Percentiles rank a stretch among this genome's conserved stretches.
Conservation (phyloP, 371 early-diverging fungal species). For the Capniomyces stellatus region DNA sequence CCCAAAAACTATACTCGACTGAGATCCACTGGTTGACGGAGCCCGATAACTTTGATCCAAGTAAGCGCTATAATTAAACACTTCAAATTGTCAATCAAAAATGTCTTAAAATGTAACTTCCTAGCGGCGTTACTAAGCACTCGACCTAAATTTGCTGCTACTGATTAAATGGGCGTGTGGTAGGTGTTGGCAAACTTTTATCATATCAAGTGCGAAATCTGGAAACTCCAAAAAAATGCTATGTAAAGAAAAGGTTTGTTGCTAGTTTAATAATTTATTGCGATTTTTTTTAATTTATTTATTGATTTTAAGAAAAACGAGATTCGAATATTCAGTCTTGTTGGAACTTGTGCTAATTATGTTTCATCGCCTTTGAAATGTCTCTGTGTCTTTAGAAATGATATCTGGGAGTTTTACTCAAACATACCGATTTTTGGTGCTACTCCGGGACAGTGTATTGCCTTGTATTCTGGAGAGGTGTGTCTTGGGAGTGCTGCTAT, state of each 20-base stretch:
- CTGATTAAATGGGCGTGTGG: background rate
- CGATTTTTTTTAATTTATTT: background rate
- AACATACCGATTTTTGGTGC: constrained; percentile 3
- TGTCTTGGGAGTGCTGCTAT: constrained; percentile 2
- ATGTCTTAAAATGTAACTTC: background rate
- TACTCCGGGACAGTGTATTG: constrained; percentile 5
- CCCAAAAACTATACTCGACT: constrained; percentile 16
- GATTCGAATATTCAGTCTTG: background rate
- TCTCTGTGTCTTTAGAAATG: background rate
- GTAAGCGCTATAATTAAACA: background rate
- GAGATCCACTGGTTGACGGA: constrained; percentile 7
- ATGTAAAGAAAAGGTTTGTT: background rate
- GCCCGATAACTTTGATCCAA: background rate
- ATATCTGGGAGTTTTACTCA: background rate
- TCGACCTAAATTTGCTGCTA: background rate
- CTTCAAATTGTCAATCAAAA: no score
- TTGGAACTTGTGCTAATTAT: background rate
- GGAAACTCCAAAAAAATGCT: background rate
- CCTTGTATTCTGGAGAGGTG: background rate
- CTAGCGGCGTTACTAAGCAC: background rate
- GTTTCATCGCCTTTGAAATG: background rate
- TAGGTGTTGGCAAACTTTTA: background rate
- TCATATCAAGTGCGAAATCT: background rate
- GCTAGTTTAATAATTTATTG: background rate
- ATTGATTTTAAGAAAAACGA: background rate